phyloP scores from a whole-genome alignment of 2,329 filamentous ascomycete genomes.

The Ophidiomyces ophidiicola region DNA sequence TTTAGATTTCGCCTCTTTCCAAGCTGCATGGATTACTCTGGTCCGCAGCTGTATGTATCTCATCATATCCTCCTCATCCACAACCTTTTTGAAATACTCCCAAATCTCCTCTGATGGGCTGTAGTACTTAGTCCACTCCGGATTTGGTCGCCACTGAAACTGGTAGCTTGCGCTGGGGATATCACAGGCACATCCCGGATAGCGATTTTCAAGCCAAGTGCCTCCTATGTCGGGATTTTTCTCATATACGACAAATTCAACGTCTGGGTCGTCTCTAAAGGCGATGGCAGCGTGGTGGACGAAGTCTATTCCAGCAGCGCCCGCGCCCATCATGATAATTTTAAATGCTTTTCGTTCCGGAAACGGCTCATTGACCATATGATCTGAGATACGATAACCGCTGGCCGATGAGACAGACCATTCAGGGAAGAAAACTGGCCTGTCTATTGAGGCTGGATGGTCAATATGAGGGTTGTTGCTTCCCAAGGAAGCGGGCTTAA shows the following conservation, averaged over 20 bases:
- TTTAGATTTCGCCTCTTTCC: conserved; percentile 35
- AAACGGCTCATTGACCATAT: conserved; percentile 15
- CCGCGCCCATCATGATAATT: conserved; percentile 17
- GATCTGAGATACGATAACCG: conserved; percentile 13
- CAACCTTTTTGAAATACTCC: conserved; percentile 53
- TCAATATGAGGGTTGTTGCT: conserved; percentile 16
- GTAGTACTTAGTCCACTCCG: conserved; percentile 57
- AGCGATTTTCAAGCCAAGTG: conserved; percentile 34
- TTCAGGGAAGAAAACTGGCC: conserved; percentile 13
- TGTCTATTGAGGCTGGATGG: conserved; percentile 12
- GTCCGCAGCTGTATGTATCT: conserved; percentile 44
- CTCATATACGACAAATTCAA: conserved; percentile 20
- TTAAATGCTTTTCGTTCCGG: conserved; percentile 13
- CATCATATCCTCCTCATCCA: conserved; percentile 54
- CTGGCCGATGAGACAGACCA: conserved; percentile 12
- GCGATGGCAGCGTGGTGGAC: conserved; percentile 14
- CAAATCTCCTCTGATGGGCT: conserved; percentile 55
- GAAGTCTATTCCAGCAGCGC: conserved; percentile 17
- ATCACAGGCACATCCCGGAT: conserved; percentile 56
- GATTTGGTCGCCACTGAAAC: conserved; percentile 54
- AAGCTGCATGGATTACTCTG: conserved; percentile 45
- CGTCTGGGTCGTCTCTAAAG: conserved; percentile 14
- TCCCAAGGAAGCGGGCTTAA: conserved; percentile 3
- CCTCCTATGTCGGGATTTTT: conserved; percentile 28
- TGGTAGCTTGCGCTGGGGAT: conserved; percentile 61